phyloP scores from a whole-genome alignment of 1,139 yeast species.

The Pichia sp. region DNA sequence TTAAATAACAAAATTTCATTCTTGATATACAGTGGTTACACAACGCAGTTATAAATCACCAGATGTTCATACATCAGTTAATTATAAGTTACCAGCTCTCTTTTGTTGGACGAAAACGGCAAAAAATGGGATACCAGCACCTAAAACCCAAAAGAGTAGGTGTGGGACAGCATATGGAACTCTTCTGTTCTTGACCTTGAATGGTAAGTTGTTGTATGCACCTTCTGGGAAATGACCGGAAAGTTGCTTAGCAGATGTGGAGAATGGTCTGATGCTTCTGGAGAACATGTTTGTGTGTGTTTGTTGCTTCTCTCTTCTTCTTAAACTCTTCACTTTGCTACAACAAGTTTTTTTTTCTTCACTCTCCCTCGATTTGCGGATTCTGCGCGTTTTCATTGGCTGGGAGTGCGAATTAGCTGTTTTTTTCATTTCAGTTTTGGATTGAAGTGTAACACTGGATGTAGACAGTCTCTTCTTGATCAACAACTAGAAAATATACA shows the following conservation, averaged over 20 bases:
- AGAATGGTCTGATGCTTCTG: conserved; percentile 24
- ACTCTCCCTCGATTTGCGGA: too few species aligned
- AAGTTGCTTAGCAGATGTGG: conserved; percentile 27
- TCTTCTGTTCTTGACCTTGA: conserved; percentile 86
- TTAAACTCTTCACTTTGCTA: too few species aligned
- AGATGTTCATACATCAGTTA: too few species aligned
- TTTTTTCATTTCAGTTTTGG: too few species aligned
- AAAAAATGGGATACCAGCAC: conserved; percentile 59
- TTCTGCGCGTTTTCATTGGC: too few species aligned
- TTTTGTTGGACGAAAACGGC: conserved; percentile 62
- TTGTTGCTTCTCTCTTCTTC: background rate
- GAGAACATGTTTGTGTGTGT: conserved; percentile 22
- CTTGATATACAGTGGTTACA: too few species aligned
- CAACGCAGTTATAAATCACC: too few species aligned
- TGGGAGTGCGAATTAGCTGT: too few species aligned
- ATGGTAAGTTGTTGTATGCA: conserved; percentile 86
- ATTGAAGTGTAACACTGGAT: too few species aligned
- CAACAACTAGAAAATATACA: background rate
- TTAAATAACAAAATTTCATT: too few species aligned
- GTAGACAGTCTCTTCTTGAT: too few species aligned
- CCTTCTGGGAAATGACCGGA: conserved; percentile 60
- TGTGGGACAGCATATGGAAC: conserved; percentile 78
- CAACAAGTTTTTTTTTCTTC: too few species aligned
- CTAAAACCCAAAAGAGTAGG: conserved; percentile 62
- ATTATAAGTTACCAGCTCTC: conserved; percentile 58